Percentiles rank a stretch among this genome's conserved stretches.
phyloP scores from a whole-genome alignment of 805 yeast species.

The Lipomyces yamadae region DNA sequence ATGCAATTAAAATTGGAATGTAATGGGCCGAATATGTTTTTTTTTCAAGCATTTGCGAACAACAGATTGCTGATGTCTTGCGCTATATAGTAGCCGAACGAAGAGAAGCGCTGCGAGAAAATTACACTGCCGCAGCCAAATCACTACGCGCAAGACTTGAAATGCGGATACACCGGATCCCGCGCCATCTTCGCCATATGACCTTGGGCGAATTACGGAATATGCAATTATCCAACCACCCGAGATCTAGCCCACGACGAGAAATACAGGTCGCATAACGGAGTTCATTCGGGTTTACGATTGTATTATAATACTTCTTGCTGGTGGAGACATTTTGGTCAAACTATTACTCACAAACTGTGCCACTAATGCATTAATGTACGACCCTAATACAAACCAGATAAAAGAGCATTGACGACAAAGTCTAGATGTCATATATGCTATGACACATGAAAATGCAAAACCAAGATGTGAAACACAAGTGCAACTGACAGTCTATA shows the following conservation, averaged over 20 bases:
- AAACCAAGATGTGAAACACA: not conserved
- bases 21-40: not conserved
- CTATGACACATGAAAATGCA: not conserved
- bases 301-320: not conserved
- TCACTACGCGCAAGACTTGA: slow-evolving; percentile 49
- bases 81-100: slow-evolving; percentile 17
- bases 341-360: not conserved
- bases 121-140: slow-evolving; percentile 38
- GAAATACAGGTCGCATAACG: not conserved
- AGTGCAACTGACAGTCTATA: not conserved
- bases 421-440: not conserved
- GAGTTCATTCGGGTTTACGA: not conserved
- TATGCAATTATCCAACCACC: not conserved
- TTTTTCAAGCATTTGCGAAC: not conserved
- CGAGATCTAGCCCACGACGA: not conserved
- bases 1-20: slow-evolving; percentile 12
- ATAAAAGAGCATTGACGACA: not conserved
- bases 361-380: not conserved
- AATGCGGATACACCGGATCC: slow-evolving; percentile 54
- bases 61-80: not conserved
- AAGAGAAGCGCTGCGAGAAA: slow-evolving; percentile 19
- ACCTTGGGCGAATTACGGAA: slow-evolving; percentile 48
- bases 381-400: not conserved
- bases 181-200: slow-evolving; percentile 54
- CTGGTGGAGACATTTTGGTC: not conserved